Conservation (phyloP, 2,329 filamentous ascomycete genomes). For the Pseudocercospora fijiensis region DNA sequence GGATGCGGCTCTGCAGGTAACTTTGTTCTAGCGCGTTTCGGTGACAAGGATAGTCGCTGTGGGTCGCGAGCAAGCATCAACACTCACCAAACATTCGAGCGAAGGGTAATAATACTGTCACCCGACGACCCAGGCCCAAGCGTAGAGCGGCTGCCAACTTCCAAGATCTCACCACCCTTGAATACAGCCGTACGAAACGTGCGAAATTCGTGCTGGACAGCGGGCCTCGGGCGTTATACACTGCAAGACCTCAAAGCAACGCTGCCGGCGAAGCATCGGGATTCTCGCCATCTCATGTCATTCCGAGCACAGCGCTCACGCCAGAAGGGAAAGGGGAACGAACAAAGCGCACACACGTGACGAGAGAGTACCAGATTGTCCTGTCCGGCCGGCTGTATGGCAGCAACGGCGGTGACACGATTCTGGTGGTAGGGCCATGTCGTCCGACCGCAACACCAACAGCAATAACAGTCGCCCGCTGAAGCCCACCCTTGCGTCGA, state of each 20-base stretch:
- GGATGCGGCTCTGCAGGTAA: background rate
- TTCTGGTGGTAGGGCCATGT: conserved; percentile 12
- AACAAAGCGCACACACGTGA: background rate
- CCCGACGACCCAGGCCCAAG: background rate
- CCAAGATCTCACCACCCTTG: background rate
- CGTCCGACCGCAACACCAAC: conserved; percentile 21
- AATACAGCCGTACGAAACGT: background rate
- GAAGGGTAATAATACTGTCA: background rate
- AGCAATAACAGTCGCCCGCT: conserved; percentile 20
- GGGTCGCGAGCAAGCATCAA: background rate
- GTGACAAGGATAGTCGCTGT: background rate
- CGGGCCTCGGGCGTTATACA: background rate
- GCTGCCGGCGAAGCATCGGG: background rate
- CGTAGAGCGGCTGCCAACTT: background rate
- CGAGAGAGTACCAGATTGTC: background rate
- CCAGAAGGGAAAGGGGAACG: no score
- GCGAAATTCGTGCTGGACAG: background rate
- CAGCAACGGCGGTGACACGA: conserved; percentile 10
- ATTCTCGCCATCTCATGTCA: conserved; percentile 3
- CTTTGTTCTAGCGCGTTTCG: background rate
- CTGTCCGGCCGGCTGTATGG: conserved; percentile 4
- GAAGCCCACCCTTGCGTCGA: conserved; percentile 24
- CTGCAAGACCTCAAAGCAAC: background rate
- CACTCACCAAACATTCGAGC: background rate
- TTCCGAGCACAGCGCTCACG: background rate